Conservation (phyloP, 495 filamentous ascomycete species). For the Penicillium canescens region DNA sequence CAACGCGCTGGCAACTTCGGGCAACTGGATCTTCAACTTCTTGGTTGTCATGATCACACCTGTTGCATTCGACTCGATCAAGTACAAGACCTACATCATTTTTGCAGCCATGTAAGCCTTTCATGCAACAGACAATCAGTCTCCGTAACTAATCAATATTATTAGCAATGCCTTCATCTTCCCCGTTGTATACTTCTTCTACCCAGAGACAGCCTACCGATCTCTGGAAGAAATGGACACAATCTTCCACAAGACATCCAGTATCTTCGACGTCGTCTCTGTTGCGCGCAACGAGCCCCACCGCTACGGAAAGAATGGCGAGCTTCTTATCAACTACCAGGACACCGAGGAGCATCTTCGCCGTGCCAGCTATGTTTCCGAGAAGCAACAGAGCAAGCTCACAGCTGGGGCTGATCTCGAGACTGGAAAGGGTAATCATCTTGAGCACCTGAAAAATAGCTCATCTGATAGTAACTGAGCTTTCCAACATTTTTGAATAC, state of each 20-base stretch:
- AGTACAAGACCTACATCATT: constrained; percentile 74
- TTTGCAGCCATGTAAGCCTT: constrained; percentile 66
- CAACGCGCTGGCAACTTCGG: constrained; percentile 67
- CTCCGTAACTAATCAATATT: constrained; percentile 10
- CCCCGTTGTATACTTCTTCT: constrained; percentile 72
- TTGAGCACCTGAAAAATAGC: constrained; percentile 18
- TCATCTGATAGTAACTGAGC: constrained; percentile 14
- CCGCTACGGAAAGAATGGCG: constrained; percentile 68
- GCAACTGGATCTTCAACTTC: constrained; percentile 53
- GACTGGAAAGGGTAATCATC: constrained; percentile 24
- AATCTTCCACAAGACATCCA: constrained; percentile 63
- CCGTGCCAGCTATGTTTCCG: constrained; percentile 27
- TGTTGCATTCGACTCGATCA: constrained; percentile 64
- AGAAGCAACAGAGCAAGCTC: constrained; percentile 23
- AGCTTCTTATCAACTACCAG: constrained; percentile 62
- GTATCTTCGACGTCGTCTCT: constrained; percentile 55
- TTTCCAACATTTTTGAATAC: not conserved
- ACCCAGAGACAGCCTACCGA: constrained; percentile 72
- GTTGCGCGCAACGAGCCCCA: constrained; percentile 59
- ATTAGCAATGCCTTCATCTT: constrained; percentile 66
- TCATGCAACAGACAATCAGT: not conserved
- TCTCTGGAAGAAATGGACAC: constrained; percentile 73
- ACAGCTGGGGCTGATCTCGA: constrained; percentile 21
- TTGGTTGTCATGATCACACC: constrained; percentile 74
- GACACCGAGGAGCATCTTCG: constrained; percentile 46